Evolutionary conservation across 306 rosid genomes (phyloP), one percentile per base, ranked within the genome.

Genomic region (Pueraria montana): DNA sequence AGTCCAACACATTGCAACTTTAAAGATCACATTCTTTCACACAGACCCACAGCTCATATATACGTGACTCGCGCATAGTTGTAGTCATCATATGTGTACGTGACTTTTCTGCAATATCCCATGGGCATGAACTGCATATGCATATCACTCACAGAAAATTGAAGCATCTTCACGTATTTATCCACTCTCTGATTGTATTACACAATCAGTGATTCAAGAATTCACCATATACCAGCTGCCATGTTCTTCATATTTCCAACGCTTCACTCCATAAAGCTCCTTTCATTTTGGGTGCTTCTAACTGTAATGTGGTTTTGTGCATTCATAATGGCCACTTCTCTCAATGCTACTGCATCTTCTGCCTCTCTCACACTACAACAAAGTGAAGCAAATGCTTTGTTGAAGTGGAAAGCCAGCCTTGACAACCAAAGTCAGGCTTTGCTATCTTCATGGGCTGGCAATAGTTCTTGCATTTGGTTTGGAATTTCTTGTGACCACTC

Each of bases 331-430:
- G 11, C 49, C 30, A 46, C 50, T 70, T 71, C 67, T 32, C 27
- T 34, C 40, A 4, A 5, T 34, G 40, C 40, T 34, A 34, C 40
- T 34, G 40, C 40, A 34, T 34, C 40, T 0, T 72, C 30, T 5
- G 9, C 61, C 6, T 34, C 55, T 12, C 7, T 49, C 59, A 0
- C 45, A 30, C 11, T 23, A 2, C 36, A 45, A 12, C 5, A 7
- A 2, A 66, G 10, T 0, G 78, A 76, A 83, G 73, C 78, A 76
- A 30, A 20, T 27, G 81, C 72, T 40, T 17, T 82, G 38, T 20
- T 76, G 53, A 56, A 67, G 42, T 83, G 86, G 86, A 83, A 67
- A 76, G 27, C 72, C 11, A 67, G 43, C 34, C 72, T 83, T 55
- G 30, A 32, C 45, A 30, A 68, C 24, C 34, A 68, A 43, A 82